Evolutionary conservation across 768 basidiomycete species (phyloP).

Genomic region (Boletus pseudo-olivaceus): DNA sequence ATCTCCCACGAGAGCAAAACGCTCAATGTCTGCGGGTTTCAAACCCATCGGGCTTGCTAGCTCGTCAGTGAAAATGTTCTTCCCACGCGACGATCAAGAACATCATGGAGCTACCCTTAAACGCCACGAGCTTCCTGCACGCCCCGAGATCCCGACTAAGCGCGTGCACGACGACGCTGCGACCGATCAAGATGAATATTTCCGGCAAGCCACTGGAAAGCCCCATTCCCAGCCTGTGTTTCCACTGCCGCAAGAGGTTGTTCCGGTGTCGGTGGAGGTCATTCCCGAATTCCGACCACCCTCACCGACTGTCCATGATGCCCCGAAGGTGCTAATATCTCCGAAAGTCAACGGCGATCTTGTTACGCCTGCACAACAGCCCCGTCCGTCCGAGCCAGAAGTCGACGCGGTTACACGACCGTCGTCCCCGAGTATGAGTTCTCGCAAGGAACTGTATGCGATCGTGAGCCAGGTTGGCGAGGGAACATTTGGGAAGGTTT

Average conservation of each 20-base stretch:
- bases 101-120: slow-evolving; percentile 29
- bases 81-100: slow-evolving; percentile 77
- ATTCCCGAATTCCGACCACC: slow-evolving; percentile 12
- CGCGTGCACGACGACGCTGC: slow-evolving; percentile 23
- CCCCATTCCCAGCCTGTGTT: neutral
- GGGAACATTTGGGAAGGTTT: slow-evolving; percentile 97
- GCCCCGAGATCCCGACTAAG: slow-evolving; percentile 27
- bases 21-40: slow-evolving; percentile 50
- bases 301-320: slow-evolving; percentile 20
- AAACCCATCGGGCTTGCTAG: slow-evolving; percentile 58
- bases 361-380: slow-evolving; percentile 17
- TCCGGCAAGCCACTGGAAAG: slow-evolving; percentile 4
- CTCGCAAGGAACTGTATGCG: slow-evolving; percentile 65
- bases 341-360: slow-evolving; percentile 27
- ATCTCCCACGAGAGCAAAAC: slow-evolving; percentile 18
- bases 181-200: slow-evolving; percentile 20
- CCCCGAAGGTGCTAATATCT: slow-evolving; percentile 17
- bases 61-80: slow-evolving; percentile 70
- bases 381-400: slow-evolving; percentile 22
- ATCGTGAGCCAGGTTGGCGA: slow-evolving; percentile 95
- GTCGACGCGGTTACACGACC: slow-evolving; percentile 26
- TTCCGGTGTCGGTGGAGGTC: slow-evolving; percentile 5
- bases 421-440: slow-evolving; percentile 25
- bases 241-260: slow-evolving; percentile 8
- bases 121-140: slow-evolving; percentile 14